Evolutionary conservation across 2,329 filamentous ascomycete genomes (phyloP), one percentile per base, ranked within the genome.

Genomic region (Endothia cerciana): DNA sequence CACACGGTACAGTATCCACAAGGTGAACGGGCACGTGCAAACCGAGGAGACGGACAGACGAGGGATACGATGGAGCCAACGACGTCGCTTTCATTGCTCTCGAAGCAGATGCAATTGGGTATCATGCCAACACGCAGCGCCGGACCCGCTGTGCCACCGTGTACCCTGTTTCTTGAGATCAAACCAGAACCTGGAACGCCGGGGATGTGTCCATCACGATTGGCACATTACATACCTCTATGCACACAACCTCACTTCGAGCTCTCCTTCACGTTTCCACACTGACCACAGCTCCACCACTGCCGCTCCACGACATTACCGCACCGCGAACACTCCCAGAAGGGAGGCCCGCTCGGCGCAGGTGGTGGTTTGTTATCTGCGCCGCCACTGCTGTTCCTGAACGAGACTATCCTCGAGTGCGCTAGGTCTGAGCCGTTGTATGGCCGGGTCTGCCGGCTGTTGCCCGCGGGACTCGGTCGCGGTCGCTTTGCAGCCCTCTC

Each of bases 261-360:
- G 66, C 73, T 81, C 13, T 82, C 78, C 74, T 87, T 87, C 75
- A 87, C 81, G 69, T 76, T 80, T 2, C 84, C 84, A 71, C 86
- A 88, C 3, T 78, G 74, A 22, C 81, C 81, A 69, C 86, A 88
- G 30, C 81, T 84, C 85, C 85, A 87, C 83, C 84, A 87, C 69
- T 82, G 78, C 55, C 78, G 76, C 64, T 86, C 83, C 77, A 87
- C 84, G 33, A 76, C 73, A 2, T 78, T 83, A 10, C 80, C 80
- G 69, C 86, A 88, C 63, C 79, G 78, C 19, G 78, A 79, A 69
- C 86, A 88, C 40, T 76, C 76, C 86, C 85, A 88, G 1, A 76
- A 78, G 63, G 72, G 73, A 47, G 72, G 73, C 49, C 64, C 71
- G 6, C 72, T 64, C 22, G 70, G 63, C 45, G 69, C 65, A 22